Conservation (phyloP, 805 yeast genomes). For the Cyberlindnera bimundalis region DNA sequence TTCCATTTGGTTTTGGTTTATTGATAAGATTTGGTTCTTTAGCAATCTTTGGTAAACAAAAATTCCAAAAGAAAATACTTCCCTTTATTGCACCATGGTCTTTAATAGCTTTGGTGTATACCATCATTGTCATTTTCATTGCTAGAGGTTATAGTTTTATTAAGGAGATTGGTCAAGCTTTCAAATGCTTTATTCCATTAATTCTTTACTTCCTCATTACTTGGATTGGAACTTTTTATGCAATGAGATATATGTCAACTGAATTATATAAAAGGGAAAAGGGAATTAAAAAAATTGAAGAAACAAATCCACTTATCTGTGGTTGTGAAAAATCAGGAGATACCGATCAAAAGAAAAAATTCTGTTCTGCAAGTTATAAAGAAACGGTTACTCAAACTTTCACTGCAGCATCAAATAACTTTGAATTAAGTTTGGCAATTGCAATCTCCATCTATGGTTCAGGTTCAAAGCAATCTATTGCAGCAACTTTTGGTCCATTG, state of each 20-base stretch:
- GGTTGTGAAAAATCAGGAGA: slow-evolving; percentile 36
- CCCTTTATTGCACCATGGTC: slow-evolving; percentile 48
- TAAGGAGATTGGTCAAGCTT: slow-evolving; percentile 44
- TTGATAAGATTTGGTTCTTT: slow-evolving; percentile 32
- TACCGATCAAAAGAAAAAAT: not conserved
- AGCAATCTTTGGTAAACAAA: slow-evolving; percentile 6
- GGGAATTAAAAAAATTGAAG: not conserved
- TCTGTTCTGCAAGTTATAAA: slow-evolving; percentile 39
- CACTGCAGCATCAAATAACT: slow-evolving; percentile 57
- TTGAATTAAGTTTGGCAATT: slow-evolving; percentile 53
- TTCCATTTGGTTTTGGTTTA: slow-evolving; percentile 47
- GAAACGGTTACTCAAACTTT: slow-evolving; percentile 48
- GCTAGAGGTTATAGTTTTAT: slow-evolving; percentile 47
- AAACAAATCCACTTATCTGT: slow-evolving; percentile 25
- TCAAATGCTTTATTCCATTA: slow-evolving; percentile 50
- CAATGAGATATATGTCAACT: slow-evolving; percentile 31
- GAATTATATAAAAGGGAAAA: slow-evolving; percentile 5
- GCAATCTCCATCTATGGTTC: slow-evolving; percentile 50
- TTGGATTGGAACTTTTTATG: slow-evolving; percentile 44
- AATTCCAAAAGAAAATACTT: slow-evolving; percentile 29
- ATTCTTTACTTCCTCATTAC: slow-evolving; percentile 43
- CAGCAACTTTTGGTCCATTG: slow-evolving; percentile 58
- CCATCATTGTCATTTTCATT: slow-evolving; percentile 49
- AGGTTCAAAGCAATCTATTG: slow-evolving; percentile 49
- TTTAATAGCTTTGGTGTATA: slow-evolving; percentile 48